These are phyloP conservation scores for Phytophthora fragariaefolia DNA, from an alignment of 352 stramenopile species.

Conservation along the genomic window DNA sequence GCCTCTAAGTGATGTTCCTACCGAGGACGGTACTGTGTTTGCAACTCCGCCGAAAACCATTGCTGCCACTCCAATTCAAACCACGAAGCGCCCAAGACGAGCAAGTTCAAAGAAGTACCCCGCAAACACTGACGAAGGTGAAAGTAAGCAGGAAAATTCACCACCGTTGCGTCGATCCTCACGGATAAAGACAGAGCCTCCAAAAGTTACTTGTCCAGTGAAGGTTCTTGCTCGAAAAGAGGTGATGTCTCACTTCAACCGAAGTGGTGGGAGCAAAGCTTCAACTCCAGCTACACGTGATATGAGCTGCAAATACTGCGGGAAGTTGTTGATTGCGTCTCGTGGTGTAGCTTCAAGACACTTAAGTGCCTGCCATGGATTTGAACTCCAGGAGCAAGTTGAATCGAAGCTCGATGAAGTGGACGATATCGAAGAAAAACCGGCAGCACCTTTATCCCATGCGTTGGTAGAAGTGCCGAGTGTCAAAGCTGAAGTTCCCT, in stretches of 20 bases:
- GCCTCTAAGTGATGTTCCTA: not conserved
- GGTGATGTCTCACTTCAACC: conserved; percentile 24
- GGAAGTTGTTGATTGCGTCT: conserved; percentile 16
- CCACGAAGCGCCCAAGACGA: conserved; percentile 14
- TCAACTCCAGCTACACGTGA: not conserved
- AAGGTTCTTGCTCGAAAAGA: conserved; percentile 1
- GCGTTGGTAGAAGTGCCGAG: not conserved
- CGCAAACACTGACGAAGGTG: not conserved
- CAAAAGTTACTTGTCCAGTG: conserved; percentile 4
- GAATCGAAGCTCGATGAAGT: not conserved
- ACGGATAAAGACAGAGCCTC: conserved; percentile 18
- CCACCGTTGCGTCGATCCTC: conserved; percentile 22
- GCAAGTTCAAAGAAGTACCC: conserved; percentile 18
- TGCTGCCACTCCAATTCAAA: conserved; percentile 10
- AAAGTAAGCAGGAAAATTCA: not conserved
- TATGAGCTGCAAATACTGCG: conserved; percentile 33
- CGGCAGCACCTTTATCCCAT: not conserved
- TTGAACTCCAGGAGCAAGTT: not conserved
- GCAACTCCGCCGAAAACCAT: not conserved
- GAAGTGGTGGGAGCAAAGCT: not conserved
- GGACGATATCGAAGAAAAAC: conserved; percentile 6
- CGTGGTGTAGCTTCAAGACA: conserved; percentile 15
- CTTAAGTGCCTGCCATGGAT: conserved; percentile 10
- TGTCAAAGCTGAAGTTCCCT: conserved; percentile 10
- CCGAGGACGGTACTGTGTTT: no score